Percentiles rank a stretch among this genome's conserved stretches.
Evolutionary conservation across 1,139 yeast species (phyloP).

Genomic region (Saccharomyces hybrid): DNA sequence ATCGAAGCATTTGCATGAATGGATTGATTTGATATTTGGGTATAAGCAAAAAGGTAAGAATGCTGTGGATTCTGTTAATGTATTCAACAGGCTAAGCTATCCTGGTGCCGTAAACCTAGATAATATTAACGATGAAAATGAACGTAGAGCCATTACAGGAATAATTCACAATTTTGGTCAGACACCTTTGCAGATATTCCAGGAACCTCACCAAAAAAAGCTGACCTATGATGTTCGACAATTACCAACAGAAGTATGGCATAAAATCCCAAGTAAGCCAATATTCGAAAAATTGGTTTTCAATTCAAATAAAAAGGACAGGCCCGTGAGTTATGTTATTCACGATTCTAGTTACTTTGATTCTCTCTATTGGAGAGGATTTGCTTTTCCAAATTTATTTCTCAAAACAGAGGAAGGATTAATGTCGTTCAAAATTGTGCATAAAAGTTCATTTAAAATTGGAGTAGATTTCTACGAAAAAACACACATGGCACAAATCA

Average conservation of each 20-base stretch:
- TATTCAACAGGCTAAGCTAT: slow-evolving; percentile 74
- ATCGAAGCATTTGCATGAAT: slow-evolving; percentile 60
- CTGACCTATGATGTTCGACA: slow-evolving; percentile 23
- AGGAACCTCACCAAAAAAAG: slow-evolving; percentile 52
- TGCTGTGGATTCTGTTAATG: slow-evolving; percentile 60
- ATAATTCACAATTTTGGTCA: slow-evolving; percentile 87
- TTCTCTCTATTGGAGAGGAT: neutral
- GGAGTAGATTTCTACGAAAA: slow-evolving; percentile 14
- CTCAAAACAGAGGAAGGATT: neutral
- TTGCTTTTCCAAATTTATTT: neutral
- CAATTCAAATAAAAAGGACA: neutral
- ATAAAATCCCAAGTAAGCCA: neutral
- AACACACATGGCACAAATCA: slow-evolving; percentile 21
- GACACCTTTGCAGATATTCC: slow-evolving; percentile 67
- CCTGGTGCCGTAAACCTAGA: slow-evolving; percentile 77
- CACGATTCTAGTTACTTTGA: neutral
- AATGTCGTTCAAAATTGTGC: neutral
- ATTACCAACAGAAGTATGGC: slow-evolving; percentile 7
- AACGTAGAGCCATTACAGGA: slow-evolving; percentile 67
- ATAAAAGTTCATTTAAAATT: neutral
- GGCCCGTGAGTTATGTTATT: neutral
- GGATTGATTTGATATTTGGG: slow-evolving; percentile 84
- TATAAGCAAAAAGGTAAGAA: slow-evolving; percentile 62
- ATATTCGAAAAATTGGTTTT: neutral
- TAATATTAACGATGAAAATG: slow-evolving; percentile 60